A percentile compares a stretch with the other conserved stretches of the same genome.
Conservation (phyloP, 108 stramenopile species). For the Bacterosira constricta region DNA sequence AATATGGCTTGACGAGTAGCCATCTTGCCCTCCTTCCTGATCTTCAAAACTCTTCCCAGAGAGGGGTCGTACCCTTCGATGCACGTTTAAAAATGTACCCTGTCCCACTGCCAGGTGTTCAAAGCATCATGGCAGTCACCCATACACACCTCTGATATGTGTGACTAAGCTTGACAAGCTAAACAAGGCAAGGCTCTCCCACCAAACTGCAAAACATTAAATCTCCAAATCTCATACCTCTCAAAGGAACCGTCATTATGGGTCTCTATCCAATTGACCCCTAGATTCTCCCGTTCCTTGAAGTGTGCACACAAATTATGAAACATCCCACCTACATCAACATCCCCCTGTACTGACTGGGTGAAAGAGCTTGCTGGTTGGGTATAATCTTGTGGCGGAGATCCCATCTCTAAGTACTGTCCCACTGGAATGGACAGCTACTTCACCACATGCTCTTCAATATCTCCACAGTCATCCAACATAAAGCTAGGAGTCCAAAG, state of each 20-base stretch:
- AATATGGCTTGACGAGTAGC: neutral
- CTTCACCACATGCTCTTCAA: conserved; percentile 5
- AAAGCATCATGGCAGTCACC: no score
- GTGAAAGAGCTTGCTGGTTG: neutral
- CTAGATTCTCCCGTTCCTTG: no score
- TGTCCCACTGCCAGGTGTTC: no score
- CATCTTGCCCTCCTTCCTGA: neutral
- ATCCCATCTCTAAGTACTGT: neutral
- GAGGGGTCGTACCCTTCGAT: conserved; percentile 5
- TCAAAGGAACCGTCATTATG: no score
- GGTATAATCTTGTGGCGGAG: neutral
- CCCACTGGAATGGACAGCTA: neutral
- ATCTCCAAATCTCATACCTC: no score
- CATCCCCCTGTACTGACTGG: neutral
- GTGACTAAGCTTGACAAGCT: no score
- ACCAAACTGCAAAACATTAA: no score
- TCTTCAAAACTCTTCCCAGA: neutral
- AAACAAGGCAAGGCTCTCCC: no score
- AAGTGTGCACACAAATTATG: no score
- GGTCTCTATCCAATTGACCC: no score
- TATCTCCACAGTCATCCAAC: neutral
- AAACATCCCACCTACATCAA: no score
- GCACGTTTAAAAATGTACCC: no score
- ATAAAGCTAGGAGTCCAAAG: neutral
- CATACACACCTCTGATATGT: neutral